phyloP scores from a whole-genome alignment of 371 early-diverging fungal genomes.

The Parasitella parasitica region DNA sequence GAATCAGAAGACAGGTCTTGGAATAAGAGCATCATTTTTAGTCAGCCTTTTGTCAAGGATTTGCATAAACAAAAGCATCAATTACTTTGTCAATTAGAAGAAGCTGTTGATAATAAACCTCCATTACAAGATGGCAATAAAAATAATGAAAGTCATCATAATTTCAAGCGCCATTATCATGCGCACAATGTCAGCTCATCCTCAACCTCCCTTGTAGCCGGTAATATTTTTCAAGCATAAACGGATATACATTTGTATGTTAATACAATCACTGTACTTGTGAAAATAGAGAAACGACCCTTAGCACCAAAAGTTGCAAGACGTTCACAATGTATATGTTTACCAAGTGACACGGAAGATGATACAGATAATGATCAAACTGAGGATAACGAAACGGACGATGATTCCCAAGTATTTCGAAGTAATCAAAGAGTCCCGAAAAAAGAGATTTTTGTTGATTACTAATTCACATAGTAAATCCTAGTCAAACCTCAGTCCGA shows the following conservation, averaged over 20 bases:
- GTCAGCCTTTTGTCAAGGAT: conserved; percentile 32
- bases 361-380: not conserved
- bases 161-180: not conserved
- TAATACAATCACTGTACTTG: not conserved
- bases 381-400: not conserved
- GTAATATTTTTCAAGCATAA: not conserved
- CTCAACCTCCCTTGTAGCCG: not conserved
- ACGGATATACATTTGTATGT: not conserved
- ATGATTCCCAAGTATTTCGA: not conserved
- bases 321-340: not conserved
- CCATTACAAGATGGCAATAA: not conserved
- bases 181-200: not conserved
- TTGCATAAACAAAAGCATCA: not conserved
- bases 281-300: not conserved
- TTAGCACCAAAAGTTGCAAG: not conserved
- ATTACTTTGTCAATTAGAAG: not conserved
- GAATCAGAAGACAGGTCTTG: conserved; percentile 30
- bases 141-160: not conserved
- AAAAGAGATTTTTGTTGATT: not conserved
- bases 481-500: not conserved
- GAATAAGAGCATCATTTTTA: conserved; percentile 44
- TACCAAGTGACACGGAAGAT: conserved; percentile 15
- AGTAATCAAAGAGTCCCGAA: not conserved
- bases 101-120: not conserved
- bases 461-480: too few relatives aligned